Evolutionary conservation across 2,329 filamentous ascomycete species (phyloP).

Genomic region (Trichoderma koningii): DNA sequence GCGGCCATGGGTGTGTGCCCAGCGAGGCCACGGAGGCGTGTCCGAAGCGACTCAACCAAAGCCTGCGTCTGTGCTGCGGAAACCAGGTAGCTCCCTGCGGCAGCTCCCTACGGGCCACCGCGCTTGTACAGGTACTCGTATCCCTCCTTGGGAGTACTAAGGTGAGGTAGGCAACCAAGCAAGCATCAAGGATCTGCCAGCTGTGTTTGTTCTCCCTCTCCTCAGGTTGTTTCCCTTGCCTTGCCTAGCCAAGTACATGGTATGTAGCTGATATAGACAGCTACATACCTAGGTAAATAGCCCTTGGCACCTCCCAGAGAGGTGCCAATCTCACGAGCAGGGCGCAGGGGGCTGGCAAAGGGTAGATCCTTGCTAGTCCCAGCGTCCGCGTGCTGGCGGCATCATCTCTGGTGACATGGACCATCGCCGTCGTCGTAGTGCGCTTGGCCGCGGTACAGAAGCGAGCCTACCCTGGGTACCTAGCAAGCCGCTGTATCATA

Average conservation of each 20-base stretch:
- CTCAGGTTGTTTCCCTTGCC: no score
- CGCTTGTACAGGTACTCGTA: background rate
- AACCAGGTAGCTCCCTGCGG: slow-evolving; percentile 11
- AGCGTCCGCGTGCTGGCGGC: background rate
- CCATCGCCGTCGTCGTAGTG: background rate
- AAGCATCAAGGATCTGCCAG: background rate
- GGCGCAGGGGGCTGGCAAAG: slow-evolving; percentile 1
- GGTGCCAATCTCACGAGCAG: background rate
- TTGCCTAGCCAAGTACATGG: no score
- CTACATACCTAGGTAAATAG: no score
- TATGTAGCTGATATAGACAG: no score
- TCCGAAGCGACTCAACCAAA: background rate
- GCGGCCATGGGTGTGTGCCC: slow-evolving; percentile 3
- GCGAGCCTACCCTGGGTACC: background rate
- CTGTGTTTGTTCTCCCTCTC: no score
- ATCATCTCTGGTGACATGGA: background rate
- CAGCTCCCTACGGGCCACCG: slow-evolving; percentile 1
- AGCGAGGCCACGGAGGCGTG: slow-evolving; percentile 6
- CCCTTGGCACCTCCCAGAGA: no score
- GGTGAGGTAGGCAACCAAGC: no score
- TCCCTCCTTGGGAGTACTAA: no score
- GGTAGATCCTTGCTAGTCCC: slow-evolving; percentile 16
- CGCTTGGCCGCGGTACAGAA: background rate
- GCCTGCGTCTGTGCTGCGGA: slow-evolving; percentile 7
- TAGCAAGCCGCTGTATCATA: no score